Evolutionary conservation across 192 early-diverging fungal genomes (phyloP), one percentile per base, ranked within the genome.

Genomic region (Dispira parvispora): DNA sequence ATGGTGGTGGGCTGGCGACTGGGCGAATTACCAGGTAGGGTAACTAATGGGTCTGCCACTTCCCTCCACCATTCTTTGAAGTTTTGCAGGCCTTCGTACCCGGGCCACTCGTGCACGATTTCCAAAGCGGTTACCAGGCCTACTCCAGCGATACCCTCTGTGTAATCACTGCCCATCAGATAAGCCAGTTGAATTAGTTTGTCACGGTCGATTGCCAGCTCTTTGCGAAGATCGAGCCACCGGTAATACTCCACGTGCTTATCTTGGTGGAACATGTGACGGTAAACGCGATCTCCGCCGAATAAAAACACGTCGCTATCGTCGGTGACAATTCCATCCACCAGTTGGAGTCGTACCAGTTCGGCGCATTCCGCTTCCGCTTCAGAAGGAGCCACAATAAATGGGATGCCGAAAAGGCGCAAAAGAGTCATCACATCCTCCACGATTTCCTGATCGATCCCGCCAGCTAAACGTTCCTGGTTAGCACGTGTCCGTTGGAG

Each of bases 281-380:
- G 89, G 68, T 91, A 96, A 1, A 97, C 84, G 2, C 79, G 73
- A 8, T 69, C 52, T 2, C 78, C 79, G 11, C 94, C 93, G 80
- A 99, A 98, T 32, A 99, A 70, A 67, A 97, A 96, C 8, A 94
- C 90, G 67, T 99, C 96, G 16, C 89, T 91, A 62, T 98, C 96
- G 66, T 99, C 96, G 0, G 94, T 96, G 44, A 98, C 78, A 56
- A 97, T 92, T 0, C 93, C 96, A 64, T 99, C 91, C 0, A 96
- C 91, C 20, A 96, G 73, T 3, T 68, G 64, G 2, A 71, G 66
- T 2, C 71, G 38, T 8, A 80, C 65, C 42, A 89, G 68, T 43
- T 76, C 67, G 5, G 96, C 96, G 62, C 96, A 99, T 73, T 99
- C 94, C 8, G 92, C 88, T 69, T 99, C 96, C 6, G 96, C 96